phyloP scores from a whole-genome alignment of 2,329 filamentous ascomycete genomes.

The Scytalidium sp. region DNA sequence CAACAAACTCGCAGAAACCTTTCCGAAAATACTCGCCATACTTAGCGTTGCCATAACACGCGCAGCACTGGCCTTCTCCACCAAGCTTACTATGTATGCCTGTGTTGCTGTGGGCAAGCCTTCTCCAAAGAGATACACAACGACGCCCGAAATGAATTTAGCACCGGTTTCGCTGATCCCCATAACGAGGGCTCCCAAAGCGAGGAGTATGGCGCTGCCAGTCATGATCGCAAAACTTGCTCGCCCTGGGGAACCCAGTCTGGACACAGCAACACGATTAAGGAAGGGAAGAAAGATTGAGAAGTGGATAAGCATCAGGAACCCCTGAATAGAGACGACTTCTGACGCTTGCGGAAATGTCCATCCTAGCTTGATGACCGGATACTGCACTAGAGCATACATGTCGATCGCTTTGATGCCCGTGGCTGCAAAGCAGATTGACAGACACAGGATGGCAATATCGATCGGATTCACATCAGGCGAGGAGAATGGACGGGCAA shows the following conservation, averaged over 20 bases:
- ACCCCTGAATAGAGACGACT: not conserved
- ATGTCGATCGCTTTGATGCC: not conserved
- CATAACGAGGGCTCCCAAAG: not conserved
- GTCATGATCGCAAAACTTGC: not conserved
- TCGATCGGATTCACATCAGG: not conserved
- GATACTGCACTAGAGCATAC: not conserved
- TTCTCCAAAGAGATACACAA: not conserved
- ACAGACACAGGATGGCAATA: not conserved
- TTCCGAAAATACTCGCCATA: not conserved
- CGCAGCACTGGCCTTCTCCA: not conserved
- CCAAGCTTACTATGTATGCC: not conserved
- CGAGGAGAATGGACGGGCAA: not conserved
- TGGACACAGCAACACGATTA: not conserved
- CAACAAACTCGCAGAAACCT: not conserved
- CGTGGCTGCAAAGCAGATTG: not conserved
- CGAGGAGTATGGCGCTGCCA: not conserved
- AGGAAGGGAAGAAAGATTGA: not conserved
- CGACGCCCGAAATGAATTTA: not conserved
- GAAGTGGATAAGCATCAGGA: not conserved
- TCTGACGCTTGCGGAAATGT: not conserved
- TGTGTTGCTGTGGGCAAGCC: not conserved
- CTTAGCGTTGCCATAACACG: not conserved
- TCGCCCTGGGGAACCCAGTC: not conserved
- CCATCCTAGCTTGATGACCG: not conserved
- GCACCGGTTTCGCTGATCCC: not conserved